A percentile compares a stretch with the other conserved stretches of the same genome.
These are phyloP conservation scores for Thelephora aurantiotincta DNA, from an alignment of 768 basidiomycete genomes.

Conservation along the genomic window DNA sequence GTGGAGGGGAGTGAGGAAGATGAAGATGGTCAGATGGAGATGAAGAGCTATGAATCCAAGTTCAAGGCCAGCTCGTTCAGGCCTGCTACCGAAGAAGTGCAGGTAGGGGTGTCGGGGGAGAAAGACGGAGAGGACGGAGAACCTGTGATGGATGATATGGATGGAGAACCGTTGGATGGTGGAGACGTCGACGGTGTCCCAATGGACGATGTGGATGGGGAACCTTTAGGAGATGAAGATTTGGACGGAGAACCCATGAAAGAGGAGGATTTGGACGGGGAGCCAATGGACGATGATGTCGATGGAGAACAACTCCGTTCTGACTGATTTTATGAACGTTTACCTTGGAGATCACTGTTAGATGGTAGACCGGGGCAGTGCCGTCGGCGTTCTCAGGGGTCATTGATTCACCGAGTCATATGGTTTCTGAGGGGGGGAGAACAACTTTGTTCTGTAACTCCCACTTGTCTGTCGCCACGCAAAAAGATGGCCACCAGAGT, in stretches of 20 bases:
- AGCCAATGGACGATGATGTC: conserved; percentile 22
- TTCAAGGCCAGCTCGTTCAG: conserved; percentile 75
- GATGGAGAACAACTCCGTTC: conserved; percentile 22
- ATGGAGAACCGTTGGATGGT: conserved; percentile 30
- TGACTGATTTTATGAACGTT: not conserved
- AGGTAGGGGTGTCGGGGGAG: conserved; percentile 16
- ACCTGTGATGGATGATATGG: conserved; percentile 27
- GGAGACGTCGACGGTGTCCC: conserved; percentile 31
- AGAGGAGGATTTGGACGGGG: conserved; percentile 22
- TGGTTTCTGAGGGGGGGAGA: no score
- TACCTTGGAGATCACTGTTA: no score
- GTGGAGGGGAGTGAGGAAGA: conserved; percentile 18
- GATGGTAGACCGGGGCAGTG: no score
- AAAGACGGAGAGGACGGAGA: conserved; percentile 34
- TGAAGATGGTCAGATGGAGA: conserved; percentile 18
- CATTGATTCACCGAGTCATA: no score
- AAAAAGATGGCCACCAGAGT: conserved; percentile 26
- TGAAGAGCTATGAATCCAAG: conserved; percentile 29
- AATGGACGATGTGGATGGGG: conserved; percentile 20
- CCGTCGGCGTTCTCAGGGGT: no score
- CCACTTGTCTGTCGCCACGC: no score
- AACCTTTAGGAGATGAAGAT: conserved; percentile 16
- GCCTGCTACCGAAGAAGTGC: conserved; percentile 29
- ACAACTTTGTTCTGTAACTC: no score
- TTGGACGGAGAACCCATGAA: conserved; percentile 18